Base-by-base conservation (phyloP, 1,284 basidiomycete species). In the Moniliella sp. region DNA sequence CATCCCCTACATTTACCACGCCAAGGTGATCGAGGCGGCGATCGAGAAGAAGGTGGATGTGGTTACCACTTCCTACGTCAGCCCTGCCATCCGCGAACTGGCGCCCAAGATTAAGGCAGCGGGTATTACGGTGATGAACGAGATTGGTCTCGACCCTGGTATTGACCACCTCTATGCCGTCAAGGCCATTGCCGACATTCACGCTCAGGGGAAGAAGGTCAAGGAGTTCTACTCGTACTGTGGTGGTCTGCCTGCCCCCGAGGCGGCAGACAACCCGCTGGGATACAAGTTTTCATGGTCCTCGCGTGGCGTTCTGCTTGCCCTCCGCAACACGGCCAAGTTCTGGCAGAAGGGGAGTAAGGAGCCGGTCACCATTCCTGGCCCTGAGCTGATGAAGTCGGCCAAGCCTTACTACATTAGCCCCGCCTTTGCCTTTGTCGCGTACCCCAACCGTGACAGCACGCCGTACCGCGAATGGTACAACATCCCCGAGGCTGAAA, bases 241-340 rank as follows among this genome's bases (percentile, higher is more conserved):
- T 52, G 84, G 88, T 62, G 91, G 88, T 39, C 75, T 93, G 26
- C 83, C 84, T 35, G 80, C 84, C 2, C 83, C 86, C 11, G 76
- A 82, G 52, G 74, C 76, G 49, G 74, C 82, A 10, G 74, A 76
- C 57, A 97, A 94, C 68, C 86, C 91, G 5, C 76, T 97, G 39
- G 88, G 91, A 16, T 97, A 94, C 75, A 94, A 94, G 65, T 94
- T 97, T 69, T 91, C 83, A 19, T 97, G 91, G 91, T 91, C 84
- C 2, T 82, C 84, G 17, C 78, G 83, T 29, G 91, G 88, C 38
- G 84, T 91, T 29, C 74, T 99, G 32, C 76, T 94, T 48, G 88
- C 88, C 4, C 72, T 93, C 36, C 73, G 88, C 50, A 97, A 94
- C 69, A 70, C 72, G 30, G 91, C 83, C 28, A 75, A 78, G 38